Evolutionary conservation across 2,329 filamentous ascomycete genomes (phyloP), one percentile per base, ranked within the genome.

Genomic region (Colletotrichum eleusines): DNA sequence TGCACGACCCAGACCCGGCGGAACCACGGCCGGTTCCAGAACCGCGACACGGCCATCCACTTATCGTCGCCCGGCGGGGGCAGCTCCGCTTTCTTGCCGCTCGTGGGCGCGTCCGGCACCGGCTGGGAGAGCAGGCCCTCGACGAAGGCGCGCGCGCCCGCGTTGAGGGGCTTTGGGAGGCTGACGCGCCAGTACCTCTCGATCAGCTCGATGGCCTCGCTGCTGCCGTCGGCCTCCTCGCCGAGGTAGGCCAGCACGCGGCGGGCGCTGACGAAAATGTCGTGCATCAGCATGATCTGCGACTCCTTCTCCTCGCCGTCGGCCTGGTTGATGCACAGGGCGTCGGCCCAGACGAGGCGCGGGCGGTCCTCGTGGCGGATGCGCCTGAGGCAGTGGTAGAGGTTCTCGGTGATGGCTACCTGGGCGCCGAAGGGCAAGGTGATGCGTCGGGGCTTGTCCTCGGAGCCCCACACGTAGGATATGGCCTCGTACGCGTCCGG

Each of bases 181-280:
- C 55, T 54, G 26, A 64, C 58, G 38, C 66, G 69, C 69, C 69
- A 70, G 66, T 70, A 72, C 35, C 11, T 38, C 61, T 70, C 66
- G 33, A 72, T 72, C 60, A 72, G 18, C 35, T 60, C 69, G 31
- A 72, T 51, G 2, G 69, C 69, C 44, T 55, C 66, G 31, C 23
- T 18, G 66, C 69, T 72, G 59, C 54, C 69, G 16, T 70, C 69
- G 20, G 69, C 69, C 50, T 72, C 61, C 5, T 55, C 55, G 2
- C 78, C 78, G 3, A 80, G 73, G 76, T 78, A 80, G 5, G 78
- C 72, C 23, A 80, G 57, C 1, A 76, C 72, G 50, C 62, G 73
- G 2, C 55, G 48, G 26, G 76, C 77, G 8, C 55, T 62, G 0
- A 73, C 73, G 69, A 78, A 80, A 23, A 75, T 63, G 61, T 73